A percentile compares a stretch with the other conserved stretches of the same genome.
Evolutionary conservation across 2,329 filamentous ascomycete genomes (phyloP).

Genomic region (Xylaria sp.): DNA sequence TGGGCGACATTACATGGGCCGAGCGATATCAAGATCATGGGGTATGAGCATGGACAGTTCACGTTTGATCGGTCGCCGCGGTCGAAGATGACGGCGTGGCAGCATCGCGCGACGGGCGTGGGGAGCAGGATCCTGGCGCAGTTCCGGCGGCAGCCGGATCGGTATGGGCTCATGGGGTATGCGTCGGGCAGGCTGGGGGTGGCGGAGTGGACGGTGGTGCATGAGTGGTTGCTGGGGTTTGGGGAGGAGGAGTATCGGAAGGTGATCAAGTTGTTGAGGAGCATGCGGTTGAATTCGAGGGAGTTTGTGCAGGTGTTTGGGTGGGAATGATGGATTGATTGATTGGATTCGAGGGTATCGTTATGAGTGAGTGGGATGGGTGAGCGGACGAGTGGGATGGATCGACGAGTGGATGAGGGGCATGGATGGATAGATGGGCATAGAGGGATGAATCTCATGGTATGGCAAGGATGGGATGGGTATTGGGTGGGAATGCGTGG

Average conservation of each 20-base stretch:
- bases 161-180: conserved; percentile 11
- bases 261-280: conserved; percentile 6
- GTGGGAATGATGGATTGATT: background rate
- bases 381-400: too few species aligned
- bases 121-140: background rate
- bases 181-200: conserved; percentile 5
- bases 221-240: conserved; percentile 11
- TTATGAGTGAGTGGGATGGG: too few species aligned
- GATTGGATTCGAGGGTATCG: background rate
- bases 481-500: too few species aligned
- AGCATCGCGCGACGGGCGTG: conserved; percentile 4
- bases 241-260: conserved; percentile 8
- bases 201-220: conserved; percentile 13
- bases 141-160: conserved; percentile 11
- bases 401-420: too few species aligned
- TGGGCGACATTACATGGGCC: conserved; percentile 1
- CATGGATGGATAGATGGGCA: too few species aligned
- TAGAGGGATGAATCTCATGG: too few species aligned
- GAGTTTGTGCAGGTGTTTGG: conserved; percentile 16
- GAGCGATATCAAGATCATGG: conserved; percentile 1
- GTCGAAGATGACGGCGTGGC: conserved; percentile 13
- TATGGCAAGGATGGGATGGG: too few species aligned
- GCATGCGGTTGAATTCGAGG: conserved; percentile 13
- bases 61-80: conserved; percentile 9
- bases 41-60: conserved; percentile 5